Evolutionary conservation across 208 protist genomes (phyloP).

Genomic region (Trypanosoma melophagium): DNA sequence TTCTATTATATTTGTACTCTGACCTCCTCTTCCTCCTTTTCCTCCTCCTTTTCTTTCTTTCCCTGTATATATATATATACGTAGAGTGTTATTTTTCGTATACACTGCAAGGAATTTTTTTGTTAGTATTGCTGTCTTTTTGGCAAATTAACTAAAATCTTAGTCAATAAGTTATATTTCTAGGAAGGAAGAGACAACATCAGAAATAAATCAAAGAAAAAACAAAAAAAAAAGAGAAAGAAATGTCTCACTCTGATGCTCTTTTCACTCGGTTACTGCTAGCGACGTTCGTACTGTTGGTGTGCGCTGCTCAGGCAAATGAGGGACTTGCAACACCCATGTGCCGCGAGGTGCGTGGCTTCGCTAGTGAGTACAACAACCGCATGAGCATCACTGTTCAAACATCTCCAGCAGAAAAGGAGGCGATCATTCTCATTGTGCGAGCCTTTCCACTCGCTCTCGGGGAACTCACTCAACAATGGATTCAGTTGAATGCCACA

Average conservation of each 20-base stretch:
- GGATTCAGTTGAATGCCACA: constrained; percentile 66
- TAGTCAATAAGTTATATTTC: too few relatives aligned
- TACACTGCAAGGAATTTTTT: too few relatives aligned
- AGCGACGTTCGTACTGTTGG: too few relatives aligned
- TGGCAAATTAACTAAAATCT: too few relatives aligned
- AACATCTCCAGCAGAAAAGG: constrained; percentile 27
- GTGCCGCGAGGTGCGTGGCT: constrained; percentile 68
- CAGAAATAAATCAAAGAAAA: too few relatives aligned
- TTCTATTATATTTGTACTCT: too few relatives aligned
- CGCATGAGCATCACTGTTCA: constrained; percentile 49
- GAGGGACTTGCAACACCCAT: constrained; percentile 28
- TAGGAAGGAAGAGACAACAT: too few relatives aligned
- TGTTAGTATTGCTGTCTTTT: too few relatives aligned
- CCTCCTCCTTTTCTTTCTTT: constrained; percentile 3
- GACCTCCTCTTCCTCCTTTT: background rate
- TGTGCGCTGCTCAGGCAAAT: background rate
- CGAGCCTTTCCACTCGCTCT: constrained; percentile 45
- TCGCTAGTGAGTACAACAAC: constrained; percentile 69
- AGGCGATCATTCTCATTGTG: constrained; percentile 62
- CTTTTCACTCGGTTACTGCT: too few relatives aligned
- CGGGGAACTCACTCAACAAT: constrained; percentile 32
- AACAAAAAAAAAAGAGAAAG: too few relatives aligned
- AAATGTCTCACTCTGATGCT: too few relatives aligned
- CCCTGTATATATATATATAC: background rate
- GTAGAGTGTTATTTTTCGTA: too few relatives aligned